Conservation (phyloP, 2,329 filamentous ascomycete genomes). For the Aspergillus proliferans region DNA sequence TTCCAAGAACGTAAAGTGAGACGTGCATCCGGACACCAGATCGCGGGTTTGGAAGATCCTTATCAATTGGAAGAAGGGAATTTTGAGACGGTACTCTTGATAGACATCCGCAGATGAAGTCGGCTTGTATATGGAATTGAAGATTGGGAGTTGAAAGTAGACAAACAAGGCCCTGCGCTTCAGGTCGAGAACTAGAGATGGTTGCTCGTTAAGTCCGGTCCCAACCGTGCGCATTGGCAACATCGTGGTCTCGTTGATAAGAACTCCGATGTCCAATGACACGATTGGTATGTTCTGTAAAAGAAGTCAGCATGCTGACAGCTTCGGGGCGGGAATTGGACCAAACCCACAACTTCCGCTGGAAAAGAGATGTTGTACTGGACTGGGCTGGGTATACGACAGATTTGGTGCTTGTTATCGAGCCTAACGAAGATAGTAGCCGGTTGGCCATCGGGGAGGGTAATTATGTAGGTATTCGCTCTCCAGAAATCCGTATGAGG, state of each 20-base stretch:
- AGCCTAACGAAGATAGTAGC: constrained; percentile 18
- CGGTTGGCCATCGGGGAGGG: constrained; percentile 19
- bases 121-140: constrained; percentile 8
- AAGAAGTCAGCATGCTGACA: neutral
- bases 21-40: constrained; percentile 10
- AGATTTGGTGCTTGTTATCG: constrained; percentile 15
- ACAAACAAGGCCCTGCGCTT: constrained; percentile 40
- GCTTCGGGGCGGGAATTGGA: neutral
- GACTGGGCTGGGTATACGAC: constrained; percentile 29
- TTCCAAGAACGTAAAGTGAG: constrained; percentile 36
- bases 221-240: constrained; percentile 51
- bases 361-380: constrained; percentile 28
- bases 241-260: constrained; percentile 51
- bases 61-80: constrained; percentile 41
- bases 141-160: constrained; percentile 36
- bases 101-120: constrained; percentile 1
- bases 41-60: constrained; percentile 31
- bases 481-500: constrained; percentile 50
- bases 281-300: constrained; percentile 39
- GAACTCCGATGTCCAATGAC: constrained; percentile 57
- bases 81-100: constrained; percentile 36
- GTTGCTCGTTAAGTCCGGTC: constrained; percentile 10
- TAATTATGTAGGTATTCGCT: constrained; percentile 18
- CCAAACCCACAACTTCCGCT: constrained; percentile 26
- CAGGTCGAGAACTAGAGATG: constrained; percentile 39